These are phyloP conservation scores for Discostella stelligeroides DNA, from an alignment of 108 stramenopile genomes.

Conservation along the genomic window DNA sequence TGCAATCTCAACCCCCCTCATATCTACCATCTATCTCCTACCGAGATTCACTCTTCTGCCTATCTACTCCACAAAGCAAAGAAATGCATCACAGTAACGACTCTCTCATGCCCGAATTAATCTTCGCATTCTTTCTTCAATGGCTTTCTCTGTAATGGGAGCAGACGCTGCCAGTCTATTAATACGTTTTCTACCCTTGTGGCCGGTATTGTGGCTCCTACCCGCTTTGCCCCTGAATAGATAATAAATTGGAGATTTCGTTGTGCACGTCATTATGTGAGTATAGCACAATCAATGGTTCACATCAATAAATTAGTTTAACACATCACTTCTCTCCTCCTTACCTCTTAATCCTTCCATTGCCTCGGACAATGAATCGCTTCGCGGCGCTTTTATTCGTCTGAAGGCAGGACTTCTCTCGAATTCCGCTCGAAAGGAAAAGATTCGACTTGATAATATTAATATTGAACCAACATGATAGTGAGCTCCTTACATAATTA, in stretches of 20 bases:
- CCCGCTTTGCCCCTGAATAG: conserved; percentile 59
- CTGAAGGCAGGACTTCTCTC: conserved; percentile 59
- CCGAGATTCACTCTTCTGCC: too few species aligned
- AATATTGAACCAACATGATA: not conserved
- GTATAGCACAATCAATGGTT: too few species aligned
- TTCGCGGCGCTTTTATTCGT: conserved; percentile 78
- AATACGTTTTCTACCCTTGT: conserved; percentile 61
- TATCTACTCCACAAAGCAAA: too few species aligned
- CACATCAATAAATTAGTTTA: too few species aligned
- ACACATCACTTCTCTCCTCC: conserved; percentile 2
- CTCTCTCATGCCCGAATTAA: conserved; percentile 53
- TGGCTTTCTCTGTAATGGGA: conserved; percentile 61
- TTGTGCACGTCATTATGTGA: too few species aligned
- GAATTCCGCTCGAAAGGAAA: conserved; percentile 14
- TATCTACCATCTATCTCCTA: too few species aligned
- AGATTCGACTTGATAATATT: not conserved
- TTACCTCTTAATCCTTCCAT: conserved; percentile 77
- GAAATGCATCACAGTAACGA: not conserved
- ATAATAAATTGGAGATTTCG: conserved; percentile 9
- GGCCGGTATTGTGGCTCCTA: conserved; percentile 78
- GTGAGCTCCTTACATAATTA: not conserved
- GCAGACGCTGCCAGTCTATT: conserved; percentile 69
- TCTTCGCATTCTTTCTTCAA: conserved; percentile 69
- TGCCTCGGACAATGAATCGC: conserved; percentile 71
- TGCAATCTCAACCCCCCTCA: too few species aligned